Conservation (phyloP, 2,329 filamentous ascomycete genomes). For the Didymella keratinophila region DNA sequence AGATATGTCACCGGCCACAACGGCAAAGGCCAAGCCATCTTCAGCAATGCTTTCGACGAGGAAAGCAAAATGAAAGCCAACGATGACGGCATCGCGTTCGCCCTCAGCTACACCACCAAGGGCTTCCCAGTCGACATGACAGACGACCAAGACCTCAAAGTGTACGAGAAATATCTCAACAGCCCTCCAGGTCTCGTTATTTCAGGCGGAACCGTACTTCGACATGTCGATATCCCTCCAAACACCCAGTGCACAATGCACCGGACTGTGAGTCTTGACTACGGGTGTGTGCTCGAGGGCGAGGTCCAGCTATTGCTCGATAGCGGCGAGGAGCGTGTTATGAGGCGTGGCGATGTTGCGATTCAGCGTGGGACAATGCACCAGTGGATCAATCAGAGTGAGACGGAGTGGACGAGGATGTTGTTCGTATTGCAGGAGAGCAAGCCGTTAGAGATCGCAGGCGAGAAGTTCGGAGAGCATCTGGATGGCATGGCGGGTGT, state of each 20-base stretch:
- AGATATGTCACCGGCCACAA: conserved; percentile 51
- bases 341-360: conserved; percentile 50
- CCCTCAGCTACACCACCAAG: conserved; percentile 60
- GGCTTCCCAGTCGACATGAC: conserved; percentile 58
- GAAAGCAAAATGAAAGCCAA: conserved; percentile 49
- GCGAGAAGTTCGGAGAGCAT: conserved; percentile 44
- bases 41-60: conserved; percentile 47
- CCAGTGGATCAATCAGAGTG: conserved; percentile 49
- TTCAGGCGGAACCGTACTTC: conserved; percentile 57
- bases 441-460: conserved; percentile 46
- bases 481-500: conserved; percentile 48
- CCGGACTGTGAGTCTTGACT: conserved; percentile 52
- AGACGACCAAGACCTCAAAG: conserved; percentile 55
- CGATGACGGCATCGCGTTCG: conserved; percentile 58
- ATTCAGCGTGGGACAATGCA: conserved; percentile 53
- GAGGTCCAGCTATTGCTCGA: conserved; percentile 51
- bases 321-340: conserved; percentile 47
- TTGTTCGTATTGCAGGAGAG: conserved; percentile 49
- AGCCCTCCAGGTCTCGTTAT: conserved; percentile 60
- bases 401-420: conserved; percentile 48
- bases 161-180: conserved; percentile 56
- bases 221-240: conserved; percentile 51
- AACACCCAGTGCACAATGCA: conserved; percentile 51
- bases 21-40: conserved; percentile 47
- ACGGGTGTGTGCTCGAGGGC: conserved; percentile 51